phyloP scores from a whole-genome alignment of 202 grass and related monocot genomes.

The Carex sylvatica region DNA sequence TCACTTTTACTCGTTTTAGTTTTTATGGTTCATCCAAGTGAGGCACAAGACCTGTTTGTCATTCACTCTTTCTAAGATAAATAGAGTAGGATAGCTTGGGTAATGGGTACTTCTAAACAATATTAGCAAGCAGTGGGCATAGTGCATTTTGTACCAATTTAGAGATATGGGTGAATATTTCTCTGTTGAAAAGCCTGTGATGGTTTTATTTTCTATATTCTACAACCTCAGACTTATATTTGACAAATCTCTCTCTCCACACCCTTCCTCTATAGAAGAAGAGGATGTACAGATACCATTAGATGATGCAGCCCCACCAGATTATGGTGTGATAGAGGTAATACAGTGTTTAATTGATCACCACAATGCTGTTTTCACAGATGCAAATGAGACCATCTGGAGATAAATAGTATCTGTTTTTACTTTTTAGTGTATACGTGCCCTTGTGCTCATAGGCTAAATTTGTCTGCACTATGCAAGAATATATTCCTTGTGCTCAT shows the following conservation, averaged over 20 bases:
- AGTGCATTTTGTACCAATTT: not conserved
- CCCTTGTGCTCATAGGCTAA: no score
- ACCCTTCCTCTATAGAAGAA: slow-evolving; percentile 52
- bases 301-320: slow-evolving; percentile 62
- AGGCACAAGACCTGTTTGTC: not conserved
- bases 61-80: not conserved
- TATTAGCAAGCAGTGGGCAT: not conserved
- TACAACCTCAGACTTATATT: not conserved
- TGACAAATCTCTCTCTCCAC: not conserved
- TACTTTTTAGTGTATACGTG: not conserved
- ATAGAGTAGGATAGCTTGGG: not conserved
- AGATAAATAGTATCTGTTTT: slow-evolving; percentile 33
- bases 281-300: slow-evolving; percentile 81
- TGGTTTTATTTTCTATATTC: not conserved
- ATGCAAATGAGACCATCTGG: slow-evolving; percentile 77
- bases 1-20: not conserved
- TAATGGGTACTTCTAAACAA: not conserved
- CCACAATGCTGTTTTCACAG: slow-evolving; percentile 87
- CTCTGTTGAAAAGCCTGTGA: not conserved
- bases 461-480: no score
- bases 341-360: slow-evolving; percentile 92
- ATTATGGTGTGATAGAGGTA: slow-evolving; percentile 90
- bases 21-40: not conserved
- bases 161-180: not conserved
- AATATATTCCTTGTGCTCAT: no score